These are phyloP conservation scores for Taxillus chinensis DNA, from an alignment of 164 flowering plant species.

Conservation along the genomic window DNA sequence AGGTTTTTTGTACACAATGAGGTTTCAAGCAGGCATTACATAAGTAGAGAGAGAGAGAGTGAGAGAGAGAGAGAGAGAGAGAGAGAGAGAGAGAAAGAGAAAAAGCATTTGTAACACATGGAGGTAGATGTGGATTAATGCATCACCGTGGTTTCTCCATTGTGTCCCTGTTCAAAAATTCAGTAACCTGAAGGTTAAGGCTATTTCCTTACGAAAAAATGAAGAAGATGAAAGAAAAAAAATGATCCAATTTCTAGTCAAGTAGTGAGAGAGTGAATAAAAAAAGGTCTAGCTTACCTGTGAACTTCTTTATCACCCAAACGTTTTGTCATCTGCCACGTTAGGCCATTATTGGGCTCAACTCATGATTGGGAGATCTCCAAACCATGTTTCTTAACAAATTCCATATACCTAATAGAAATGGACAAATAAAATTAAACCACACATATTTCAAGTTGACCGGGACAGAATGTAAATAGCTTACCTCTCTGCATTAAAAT, in stretches of 20 bases:
- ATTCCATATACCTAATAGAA: conserved; percentile 70
- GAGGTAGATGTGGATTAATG: conserved; percentile 79
- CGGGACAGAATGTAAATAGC: no score
- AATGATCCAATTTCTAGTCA: background rate
- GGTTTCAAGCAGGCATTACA: background rate
- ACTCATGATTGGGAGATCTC: conserved; percentile 97
- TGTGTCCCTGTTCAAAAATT: conserved; percentile 45
- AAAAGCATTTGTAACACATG: conserved; percentile 89
- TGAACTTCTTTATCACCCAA: conserved; percentile 94
- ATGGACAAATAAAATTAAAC: no score
- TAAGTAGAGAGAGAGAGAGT: conserved; percentile 5
- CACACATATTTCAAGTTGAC: no score
- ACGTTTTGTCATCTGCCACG: conserved; percentile 99
- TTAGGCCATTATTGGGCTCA: conserved; percentile 86
- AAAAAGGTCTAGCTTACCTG: conserved; percentile 44
- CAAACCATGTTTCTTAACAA: conserved; percentile 90
- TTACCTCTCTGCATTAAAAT: no score
- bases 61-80: no score
- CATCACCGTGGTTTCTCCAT: conserved; percentile 96
- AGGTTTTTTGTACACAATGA: no score
- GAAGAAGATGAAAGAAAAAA: background rate
- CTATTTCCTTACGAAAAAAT: background rate
- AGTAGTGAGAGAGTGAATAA: background rate
- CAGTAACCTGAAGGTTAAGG: background rate
- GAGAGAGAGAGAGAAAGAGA: conserved; percentile 20